phyloP scores from a whole-genome alignment of 2,329 filamentous ascomycete species.

The Teratosphaeria zuluensis region DNA sequence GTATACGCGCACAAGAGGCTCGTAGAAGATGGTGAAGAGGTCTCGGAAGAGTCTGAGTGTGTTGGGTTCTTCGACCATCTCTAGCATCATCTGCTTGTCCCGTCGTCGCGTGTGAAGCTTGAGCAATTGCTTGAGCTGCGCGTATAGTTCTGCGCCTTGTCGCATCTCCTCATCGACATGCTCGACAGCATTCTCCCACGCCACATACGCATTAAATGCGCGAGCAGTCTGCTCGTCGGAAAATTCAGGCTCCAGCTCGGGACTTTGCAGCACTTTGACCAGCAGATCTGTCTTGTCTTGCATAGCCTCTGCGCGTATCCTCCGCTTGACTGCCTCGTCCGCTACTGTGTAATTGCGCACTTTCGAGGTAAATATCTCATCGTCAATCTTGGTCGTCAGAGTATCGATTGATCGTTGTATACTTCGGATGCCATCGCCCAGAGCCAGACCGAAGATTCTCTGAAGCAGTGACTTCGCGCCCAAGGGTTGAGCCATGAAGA shows the following conservation, averaged over 20 bases:
- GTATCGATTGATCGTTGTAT: constrained; percentile 82
- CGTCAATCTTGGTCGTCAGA: constrained; percentile 67
- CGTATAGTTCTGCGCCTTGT: constrained; percentile 84
- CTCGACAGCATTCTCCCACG: constrained; percentile 90
- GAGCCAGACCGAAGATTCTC: constrained; percentile 82
- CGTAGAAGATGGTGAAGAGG: constrained; percentile 97
- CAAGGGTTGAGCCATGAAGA: constrained; percentile 93
- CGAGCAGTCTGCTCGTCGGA: constrained; percentile 66
- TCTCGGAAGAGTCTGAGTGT: constrained; percentile 93
- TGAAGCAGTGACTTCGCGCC: constrained; percentile 84
- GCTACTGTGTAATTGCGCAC: constrained; percentile 69
- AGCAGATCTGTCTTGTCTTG: constrained; percentile 72
- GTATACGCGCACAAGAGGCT: constrained; percentile 91
- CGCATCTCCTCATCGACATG: constrained; percentile 82
- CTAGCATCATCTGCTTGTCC: constrained; percentile 96
- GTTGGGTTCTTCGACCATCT: constrained; percentile 91
- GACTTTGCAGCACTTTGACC: constrained; percentile 73
- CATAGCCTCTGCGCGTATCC: constrained; percentile 63
- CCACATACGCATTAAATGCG: constrained; percentile 89
- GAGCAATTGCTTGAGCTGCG: constrained; percentile 85
- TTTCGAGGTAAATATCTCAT: constrained; percentile 69
- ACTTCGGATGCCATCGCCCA: constrained; percentile 79
- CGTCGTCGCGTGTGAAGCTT: constrained; percentile 85
- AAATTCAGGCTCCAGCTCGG: constrained; percentile 62
- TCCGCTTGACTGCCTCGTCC: constrained; percentile 63